These are phyloP conservation scores for Morella rubra DNA, from an alignment of 306 rosid species.

Conservation along the genomic window DNA sequence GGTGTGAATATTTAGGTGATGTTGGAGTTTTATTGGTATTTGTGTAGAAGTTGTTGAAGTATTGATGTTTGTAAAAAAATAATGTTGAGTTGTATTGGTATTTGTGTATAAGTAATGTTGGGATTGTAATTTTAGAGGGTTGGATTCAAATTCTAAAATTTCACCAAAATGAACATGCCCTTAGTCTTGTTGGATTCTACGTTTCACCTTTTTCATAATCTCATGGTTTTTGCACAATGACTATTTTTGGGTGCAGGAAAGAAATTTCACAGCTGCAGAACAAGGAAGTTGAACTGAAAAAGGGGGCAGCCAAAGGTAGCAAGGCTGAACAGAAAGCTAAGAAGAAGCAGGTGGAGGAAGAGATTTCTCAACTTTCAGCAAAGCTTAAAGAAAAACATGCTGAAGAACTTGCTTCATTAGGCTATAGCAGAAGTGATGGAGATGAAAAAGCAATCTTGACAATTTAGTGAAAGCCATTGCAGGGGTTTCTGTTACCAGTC, in stretches of 20 bases:
- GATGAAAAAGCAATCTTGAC: conserved; percentile 64
- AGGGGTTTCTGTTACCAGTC: too few species aligned
- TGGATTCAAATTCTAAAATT: too few species aligned
- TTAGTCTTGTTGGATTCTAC: conserved; percentile 1
- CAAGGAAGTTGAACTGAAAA: too few species aligned
- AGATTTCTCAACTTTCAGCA: conserved; percentile 67
- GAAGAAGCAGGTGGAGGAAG: conserved; percentile 96
- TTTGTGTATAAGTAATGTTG: too few species aligned
- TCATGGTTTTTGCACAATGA: conserved; percentile 18
- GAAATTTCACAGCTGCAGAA: too few species aligned
- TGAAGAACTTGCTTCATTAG: conserved; percentile 66
- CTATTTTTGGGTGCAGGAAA: conserved; percentile 26
- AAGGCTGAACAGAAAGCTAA: conserved; percentile 91
- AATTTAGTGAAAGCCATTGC: conserved; percentile 82
- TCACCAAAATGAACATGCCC: too few species aligned
- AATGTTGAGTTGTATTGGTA: too few species aligned
- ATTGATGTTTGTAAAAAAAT: too few species aligned
- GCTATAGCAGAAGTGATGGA: conserved; percentile 52
- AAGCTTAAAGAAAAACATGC: conserved; percentile 71
- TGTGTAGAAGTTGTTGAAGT: too few species aligned
- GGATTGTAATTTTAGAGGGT: too few species aligned
- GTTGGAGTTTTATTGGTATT: too few species aligned
- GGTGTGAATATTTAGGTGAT: too few species aligned
- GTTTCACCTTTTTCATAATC: conserved; percentile 9
- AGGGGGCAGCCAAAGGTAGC: conserved; percentile 91